Conservation (phyloP, 2,329 filamentous ascomycete species). For the Claviceps sp. region DNA sequence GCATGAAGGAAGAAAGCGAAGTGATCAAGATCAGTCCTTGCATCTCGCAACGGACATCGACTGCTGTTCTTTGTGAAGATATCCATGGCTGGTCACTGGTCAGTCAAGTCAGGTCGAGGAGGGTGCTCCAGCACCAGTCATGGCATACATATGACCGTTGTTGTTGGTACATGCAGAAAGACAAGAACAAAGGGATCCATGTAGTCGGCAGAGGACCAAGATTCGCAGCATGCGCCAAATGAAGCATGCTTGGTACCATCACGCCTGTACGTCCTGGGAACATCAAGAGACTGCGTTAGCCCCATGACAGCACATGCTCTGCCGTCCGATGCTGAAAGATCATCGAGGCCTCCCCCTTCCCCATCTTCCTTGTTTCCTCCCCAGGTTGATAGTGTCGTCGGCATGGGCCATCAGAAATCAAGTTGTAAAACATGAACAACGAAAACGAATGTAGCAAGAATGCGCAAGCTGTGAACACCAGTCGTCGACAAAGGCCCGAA, state of each 20-base stretch:
- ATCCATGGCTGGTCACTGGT: not conserved
- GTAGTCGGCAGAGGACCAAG: not conserved
- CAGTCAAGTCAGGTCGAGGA: not conserved
- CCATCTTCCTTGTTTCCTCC: not conserved
- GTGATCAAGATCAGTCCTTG: not conserved
- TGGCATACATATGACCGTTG: not conserved
- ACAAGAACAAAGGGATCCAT: not conserved
- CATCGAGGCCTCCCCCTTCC: not conserved
- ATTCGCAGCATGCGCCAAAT: not conserved
- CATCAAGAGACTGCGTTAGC: not conserved
- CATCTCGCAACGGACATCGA: not conserved
- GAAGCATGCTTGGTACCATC: not conserved
- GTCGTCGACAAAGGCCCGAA: not conserved
- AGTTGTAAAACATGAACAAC: not conserved
- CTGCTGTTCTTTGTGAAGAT: not conserved
- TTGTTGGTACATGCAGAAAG: not conserved
- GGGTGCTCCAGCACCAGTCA: not conserved
- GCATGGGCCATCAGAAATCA: not conserved
- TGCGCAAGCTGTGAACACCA: not conserved
- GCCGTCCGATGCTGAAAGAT: not conserved
- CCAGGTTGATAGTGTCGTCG: not conserved
- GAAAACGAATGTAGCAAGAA: not conserved
- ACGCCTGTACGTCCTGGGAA: not conserved
- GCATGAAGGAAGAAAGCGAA: not conserved
- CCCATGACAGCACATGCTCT: not conserved